Base-by-base conservation (phyloP, 2,329 filamentous ascomycete genomes). In the Metarhizium anisopliae region DNA sequence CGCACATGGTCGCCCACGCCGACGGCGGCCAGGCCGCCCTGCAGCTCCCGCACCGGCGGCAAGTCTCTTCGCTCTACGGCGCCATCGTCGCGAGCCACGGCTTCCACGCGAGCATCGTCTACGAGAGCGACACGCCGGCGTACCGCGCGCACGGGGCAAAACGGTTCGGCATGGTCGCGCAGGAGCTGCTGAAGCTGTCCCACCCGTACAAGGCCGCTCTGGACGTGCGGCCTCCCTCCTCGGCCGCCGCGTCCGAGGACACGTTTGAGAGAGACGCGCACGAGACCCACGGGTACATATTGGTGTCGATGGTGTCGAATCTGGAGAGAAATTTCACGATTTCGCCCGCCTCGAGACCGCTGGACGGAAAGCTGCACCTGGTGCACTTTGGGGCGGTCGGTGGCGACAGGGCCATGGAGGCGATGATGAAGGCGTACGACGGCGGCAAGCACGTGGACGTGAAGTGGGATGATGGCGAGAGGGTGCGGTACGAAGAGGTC, bases 11-110 rank as follows among this genome's bases (percentile, higher is more conserved):
- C 63, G 72, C 72, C 2, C 74, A 73, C 54, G 59, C 59, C 2
- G 42, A 35, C 29, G 29, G 38, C 18, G 49, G 47, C 8, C 59
- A 57, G 6, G 36, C 52, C 3, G 36, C 52, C 3, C 52, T 61
- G 3, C 55, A 61, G 6, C 52, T 18, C 45, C 45, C 65, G 6
- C 57, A 62, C 2, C 68, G 69, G 51, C 55, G 69, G n/a, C 62
- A 69, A 1, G 69, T 77, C 4, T 64, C 67, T 0, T 67, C 70
- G 50, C 74, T 87, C 29, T 81, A 87, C 63, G 92, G 90, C 30
- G 87, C 87, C 29, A 90, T 96, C 25, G 92, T 97, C 2, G 86
- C 86, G 49, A 94, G 88, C 68, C 95, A 95, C 80, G 93, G 89
- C 20, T 84, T 97, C 65, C 93, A 97, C 66, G 89, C 92, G 35